phyloP scores from a whole-genome alignment of 2,329 filamentous ascomycete genomes.

The Aspergillus oerlinghausenensis region DNA sequence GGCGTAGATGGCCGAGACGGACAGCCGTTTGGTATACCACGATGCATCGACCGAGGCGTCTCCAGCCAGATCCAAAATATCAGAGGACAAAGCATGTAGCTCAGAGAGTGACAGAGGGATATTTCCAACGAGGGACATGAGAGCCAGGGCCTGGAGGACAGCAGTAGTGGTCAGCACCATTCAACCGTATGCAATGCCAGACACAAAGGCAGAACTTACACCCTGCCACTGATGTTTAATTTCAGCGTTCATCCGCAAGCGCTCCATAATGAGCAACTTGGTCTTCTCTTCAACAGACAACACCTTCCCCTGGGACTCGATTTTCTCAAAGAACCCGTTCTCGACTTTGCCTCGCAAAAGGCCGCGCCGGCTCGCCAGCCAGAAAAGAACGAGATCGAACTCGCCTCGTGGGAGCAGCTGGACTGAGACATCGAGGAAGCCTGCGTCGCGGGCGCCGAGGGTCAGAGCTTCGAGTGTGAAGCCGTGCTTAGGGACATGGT shows the following conservation, averaged over 20 bases:
- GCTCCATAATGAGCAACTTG: conserved; percentile 67
- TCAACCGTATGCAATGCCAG: background rate
- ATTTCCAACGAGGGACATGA: conserved; percentile 82
- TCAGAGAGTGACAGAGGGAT: conserved; percentile 72
- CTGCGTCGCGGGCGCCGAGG: conserved; percentile 74
- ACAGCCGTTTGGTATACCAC: conserved; percentile 77
- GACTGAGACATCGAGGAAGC: conserved; percentile 80
- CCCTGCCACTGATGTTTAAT: conserved; percentile 81
- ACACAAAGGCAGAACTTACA: conserved; percentile 47
- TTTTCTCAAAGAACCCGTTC: conserved; percentile 22
- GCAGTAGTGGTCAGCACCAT: background rate
- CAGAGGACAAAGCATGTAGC: conserved; percentile 77
- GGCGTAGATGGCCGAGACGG: conserved; percentile 64
- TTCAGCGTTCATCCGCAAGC: conserved; percentile 68
- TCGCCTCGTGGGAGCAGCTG: conserved; percentile 75
- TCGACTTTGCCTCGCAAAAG: conserved; percentile 34
- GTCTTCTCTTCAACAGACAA: conserved; percentile 60
- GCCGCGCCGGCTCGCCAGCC: conserved; percentile 39
- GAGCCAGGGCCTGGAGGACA: conserved; percentile 65
- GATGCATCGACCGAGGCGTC: conserved; percentile 75
- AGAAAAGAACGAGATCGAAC: conserved; percentile 67
- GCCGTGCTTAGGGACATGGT: conserved; percentile 73
- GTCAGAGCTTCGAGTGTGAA: conserved; percentile 72
- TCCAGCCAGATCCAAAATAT: conserved; percentile 83
- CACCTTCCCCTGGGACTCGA: conserved; percentile 15